Evolutionary conservation across 2,329 filamentous ascomycete species (phyloP), one percentile per base, ranked within the genome.

Genomic region (Penicillium sp.): DNA sequence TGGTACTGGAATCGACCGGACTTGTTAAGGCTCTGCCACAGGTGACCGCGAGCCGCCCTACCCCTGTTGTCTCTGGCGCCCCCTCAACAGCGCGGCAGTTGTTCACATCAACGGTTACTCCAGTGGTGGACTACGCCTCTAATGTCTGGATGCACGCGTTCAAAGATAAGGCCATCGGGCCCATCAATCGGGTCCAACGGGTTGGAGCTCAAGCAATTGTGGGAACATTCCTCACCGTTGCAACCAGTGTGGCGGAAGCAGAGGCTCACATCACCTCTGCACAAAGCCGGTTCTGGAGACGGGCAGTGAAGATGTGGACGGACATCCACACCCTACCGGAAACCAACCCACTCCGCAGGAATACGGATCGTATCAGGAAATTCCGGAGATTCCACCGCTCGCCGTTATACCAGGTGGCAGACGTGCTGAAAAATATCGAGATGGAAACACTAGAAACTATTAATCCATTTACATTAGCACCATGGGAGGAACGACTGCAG

Each of bases 81-180:
- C 59, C 53, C 65, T 55, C 63, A 67, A 66, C 63, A 56, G 56
- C 70, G 64, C 60, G 63, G 38, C 61, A 67, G 61, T 30, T 69
- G 23, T 68, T 68, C 47, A 64, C 52, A 58, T 67, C 66, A n/a
- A 74, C 63, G 15, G 70, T 74, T 17, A 65, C 67, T 5, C 68
- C 64, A 41, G 66, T 68, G 15, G 66, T 73, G 23, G 70, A 73
- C 60, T n/a, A n/a, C n/a, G n/a, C n/a, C n/a, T n/a, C n/a, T n/a
- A n/a, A n/a, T n/a, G n/a, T n/a, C n/a, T n/a, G n/a, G 71, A 71
- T 69, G 60, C 63, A 71, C 51, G 63, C 61, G 1, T 68, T 31
- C 21, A 66, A 67, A 61, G 55, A 68, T 29, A 65, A 66, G 45
- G 50, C 44, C 46, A 64, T 60, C 17, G 49, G 58, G 45, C 63